Evolutionary conservation across 2,329 filamentous ascomycete species (phyloP), one percentile per base, ranked within the genome.

Genomic region (Teratosphaeriaceae sp.): DNA sequence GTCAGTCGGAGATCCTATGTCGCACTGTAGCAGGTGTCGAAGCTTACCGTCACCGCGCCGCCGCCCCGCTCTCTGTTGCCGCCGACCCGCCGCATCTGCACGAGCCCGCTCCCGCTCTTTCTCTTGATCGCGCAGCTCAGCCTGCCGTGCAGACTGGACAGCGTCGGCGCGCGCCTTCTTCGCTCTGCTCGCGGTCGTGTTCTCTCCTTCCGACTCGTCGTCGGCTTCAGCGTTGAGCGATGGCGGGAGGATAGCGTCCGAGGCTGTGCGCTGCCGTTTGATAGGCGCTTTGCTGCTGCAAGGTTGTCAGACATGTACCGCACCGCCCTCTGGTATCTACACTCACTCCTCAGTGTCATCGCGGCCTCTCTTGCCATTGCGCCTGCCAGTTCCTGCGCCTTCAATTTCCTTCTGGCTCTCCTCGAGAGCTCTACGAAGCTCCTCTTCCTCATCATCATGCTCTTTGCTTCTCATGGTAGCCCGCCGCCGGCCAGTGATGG

Each of bases 391-490:
- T 40, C 74, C 73, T 26, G 83, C 80, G 11, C 63, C 60, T 37
- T 74, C 72, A 9, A 76, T 80, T 33, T 94, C 87, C 59, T 86
- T 83, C 67, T 89, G 96, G 70, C 92, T 98, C 48, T 94, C 89
- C 64, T 97, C 90, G 55, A 98, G 88, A 22, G 90, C 92, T 53
- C 85, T 80, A 42, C 88, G 80, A 29, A 98, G 66, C 57, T 89
- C 82, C 62, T 94, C 88, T 55, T 94, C 89, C 65, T 98, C 92
- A 52, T 97, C 89, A 56, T 97, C 97, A 18, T 88, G 90, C 31
- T 90, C 89, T 49, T 90, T 81, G 63, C 92, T 98, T 61, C 97
- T 95, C 88, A 97, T 96, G 5, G 92, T 98, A 16, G 88, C 95
- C 21, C 92, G 79, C 46, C 92, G 80, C 64, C 96, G 97, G 27